These are phyloP conservation scores for Podosphaera leucotricha DNA, from an alignment of 2,329 filamentous ascomycete species.

Conservation along the genomic window DNA sequence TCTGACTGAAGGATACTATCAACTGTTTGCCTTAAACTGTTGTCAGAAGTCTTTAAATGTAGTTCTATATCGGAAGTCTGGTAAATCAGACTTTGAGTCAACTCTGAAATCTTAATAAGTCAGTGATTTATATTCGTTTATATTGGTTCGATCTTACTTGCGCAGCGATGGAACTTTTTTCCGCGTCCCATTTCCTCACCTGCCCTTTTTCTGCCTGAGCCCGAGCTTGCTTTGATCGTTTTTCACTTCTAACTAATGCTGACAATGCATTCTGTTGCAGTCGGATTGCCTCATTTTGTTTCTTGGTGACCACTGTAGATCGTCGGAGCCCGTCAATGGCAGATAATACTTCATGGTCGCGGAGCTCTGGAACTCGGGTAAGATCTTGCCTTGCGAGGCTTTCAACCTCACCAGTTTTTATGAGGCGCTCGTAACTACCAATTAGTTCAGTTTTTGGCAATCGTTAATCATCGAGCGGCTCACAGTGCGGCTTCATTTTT, in stretches of 20 bases:
- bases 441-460: background rate
- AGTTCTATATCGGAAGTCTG: slow-evolving; percentile 26
- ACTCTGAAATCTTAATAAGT: slow-evolving; percentile 21
- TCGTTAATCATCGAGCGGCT: slow-evolving; percentile 1
- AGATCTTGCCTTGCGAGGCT: slow-evolving; percentile 22
- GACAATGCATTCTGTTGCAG: slow-evolving; percentile 37
- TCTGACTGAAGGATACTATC: slow-evolving; percentile 32
- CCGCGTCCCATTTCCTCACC: slow-evolving; percentile 19
- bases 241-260: slow-evolving; percentile 23
- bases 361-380: slow-evolving; percentile 25
- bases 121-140: slow-evolving; percentile 1
- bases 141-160: slow-evolving; percentile 17
- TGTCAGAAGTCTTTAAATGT: slow-evolving; percentile 23
- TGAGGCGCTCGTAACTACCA: slow-evolving; percentile 26
- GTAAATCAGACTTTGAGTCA: slow-evolving; percentile 24
- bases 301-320: slow-evolving; percentile 39
- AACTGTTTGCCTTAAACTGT: slow-evolving; percentile 24
- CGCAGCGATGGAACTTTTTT: slow-evolving; percentile 20
- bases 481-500: slow-evolving; percentile 30
- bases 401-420: slow-evolving; percentile 20
- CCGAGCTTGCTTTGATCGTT: slow-evolving; percentile 17
- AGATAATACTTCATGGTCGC: slow-evolving; percentile 32
- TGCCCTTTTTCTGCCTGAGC: slow-evolving; percentile 19
- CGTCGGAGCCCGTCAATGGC: slow-evolving; percentile 40
- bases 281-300: slow-evolving; percentile 36